These are phyloP conservation scores for Colletotrichum phormii DNA, from an alignment of 2,329 filamentous ascomycete genomes.

Conservation along the genomic window DNA sequence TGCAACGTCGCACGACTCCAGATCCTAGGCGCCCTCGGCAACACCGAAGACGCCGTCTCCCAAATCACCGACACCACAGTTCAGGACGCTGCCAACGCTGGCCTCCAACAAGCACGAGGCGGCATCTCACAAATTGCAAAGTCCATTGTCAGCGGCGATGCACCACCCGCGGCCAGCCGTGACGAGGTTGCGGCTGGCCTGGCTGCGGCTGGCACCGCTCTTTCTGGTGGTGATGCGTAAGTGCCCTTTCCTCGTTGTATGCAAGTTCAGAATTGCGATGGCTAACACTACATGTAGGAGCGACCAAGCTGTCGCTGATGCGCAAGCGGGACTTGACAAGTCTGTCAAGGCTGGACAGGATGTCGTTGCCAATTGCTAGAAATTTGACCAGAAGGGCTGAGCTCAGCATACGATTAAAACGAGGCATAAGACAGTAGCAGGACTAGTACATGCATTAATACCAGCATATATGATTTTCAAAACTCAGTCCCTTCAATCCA, in stretches of 20 bases:
- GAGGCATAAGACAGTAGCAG: background rate
- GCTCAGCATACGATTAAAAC: background rate
- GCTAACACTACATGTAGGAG: background rate
- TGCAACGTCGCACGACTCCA: background rate
- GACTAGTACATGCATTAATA: background rate
- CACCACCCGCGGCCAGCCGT: background rate
- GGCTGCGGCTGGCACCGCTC: background rate
- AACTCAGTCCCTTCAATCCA: background rate
- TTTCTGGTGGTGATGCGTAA: background rate
- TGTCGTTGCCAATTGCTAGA: background rate
- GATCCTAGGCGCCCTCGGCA: background rate
- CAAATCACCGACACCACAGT: constrained; percentile 10
- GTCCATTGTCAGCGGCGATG: background rate
- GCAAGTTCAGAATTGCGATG: background rate
- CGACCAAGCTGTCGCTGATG: background rate
- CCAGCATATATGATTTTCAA: background rate
- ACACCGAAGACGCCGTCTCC: background rate
- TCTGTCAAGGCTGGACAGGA: constrained; percentile 1
- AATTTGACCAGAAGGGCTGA: background rate
- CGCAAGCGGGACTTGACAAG: background rate
- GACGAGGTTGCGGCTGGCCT: background rate
- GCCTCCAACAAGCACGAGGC: constrained; percentile 2
- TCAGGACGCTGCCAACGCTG: background rate
- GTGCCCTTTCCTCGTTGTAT: background rate
- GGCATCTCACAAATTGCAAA: background rate